A percentile compares a stretch with the other conserved stretches of the same genome.
phyloP scores from a whole-genome alignment of 805 yeast species.

The Monosporozyma aerobia region DNA sequence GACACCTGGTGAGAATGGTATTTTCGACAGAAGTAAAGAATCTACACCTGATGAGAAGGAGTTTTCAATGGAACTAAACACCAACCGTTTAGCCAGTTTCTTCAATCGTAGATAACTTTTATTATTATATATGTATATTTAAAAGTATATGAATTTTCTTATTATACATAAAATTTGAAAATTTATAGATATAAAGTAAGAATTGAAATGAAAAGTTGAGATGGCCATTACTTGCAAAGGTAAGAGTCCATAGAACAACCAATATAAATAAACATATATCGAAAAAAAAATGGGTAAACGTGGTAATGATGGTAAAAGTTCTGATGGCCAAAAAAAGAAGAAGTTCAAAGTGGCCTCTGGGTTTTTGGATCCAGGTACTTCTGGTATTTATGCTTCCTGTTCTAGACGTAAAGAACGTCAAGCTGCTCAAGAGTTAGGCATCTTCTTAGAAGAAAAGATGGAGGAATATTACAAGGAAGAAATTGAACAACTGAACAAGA shows the following conservation, averaged over 20 bases:
- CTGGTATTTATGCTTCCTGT: constrained; percentile 88
- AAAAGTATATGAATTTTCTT: background rate
- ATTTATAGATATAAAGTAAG: background rate
- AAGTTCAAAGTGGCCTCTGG: constrained; percentile 28
- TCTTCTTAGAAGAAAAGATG: constrained; percentile 46
- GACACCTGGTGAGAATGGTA: background rate
- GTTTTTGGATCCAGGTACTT: constrained; percentile 66
- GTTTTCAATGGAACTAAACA: background rate
- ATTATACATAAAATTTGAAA: background rate
- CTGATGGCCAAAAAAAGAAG: constrained; percentile 3
- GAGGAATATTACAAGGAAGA: constrained; percentile 39
- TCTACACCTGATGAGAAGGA: background rate
- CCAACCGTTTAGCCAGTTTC: constrained; percentile 3
- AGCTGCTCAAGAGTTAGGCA: constrained; percentile 64
- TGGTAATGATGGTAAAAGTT: constrained; percentile 3
- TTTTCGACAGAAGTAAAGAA: background rate
- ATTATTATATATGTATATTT: background rate
- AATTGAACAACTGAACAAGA: constrained; percentile 15
- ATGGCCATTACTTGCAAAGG: background rate
- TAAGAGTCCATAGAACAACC: background rate
- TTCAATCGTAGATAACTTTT: constrained; percentile 2
- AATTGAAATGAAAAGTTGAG: background rate
- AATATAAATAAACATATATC: background rate
- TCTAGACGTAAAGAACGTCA: constrained; percentile 68
- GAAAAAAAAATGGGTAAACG: background rate